Evolutionary conservation across 192 early-diverging fungal genomes (phyloP), one percentile per base, ranked within the genome.

Genomic region (Podila minutissima): DNA sequence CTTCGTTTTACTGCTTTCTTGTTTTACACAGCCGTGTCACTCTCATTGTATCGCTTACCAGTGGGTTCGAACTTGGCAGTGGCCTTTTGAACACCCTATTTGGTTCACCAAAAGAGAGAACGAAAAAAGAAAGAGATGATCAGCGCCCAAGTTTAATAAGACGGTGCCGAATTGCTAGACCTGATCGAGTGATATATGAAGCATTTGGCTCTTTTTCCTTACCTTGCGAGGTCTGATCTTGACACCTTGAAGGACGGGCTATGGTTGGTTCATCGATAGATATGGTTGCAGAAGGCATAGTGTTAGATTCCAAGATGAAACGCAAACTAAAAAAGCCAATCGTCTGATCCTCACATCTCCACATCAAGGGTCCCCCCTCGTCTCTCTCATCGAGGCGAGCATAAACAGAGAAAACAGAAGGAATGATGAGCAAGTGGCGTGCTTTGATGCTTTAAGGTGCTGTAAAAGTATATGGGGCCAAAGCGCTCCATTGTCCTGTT

Each of bases 181-280:
- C 33, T 12, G 38, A 46, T 46, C 41, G 13, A 46, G 3, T 46
- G 41, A 46, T 46, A 46, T 2, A 46, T 46, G 35, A 37, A 8
- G 9, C 35, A 15, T 29, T 19, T 61, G 13, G 28, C 29, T 19
- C 53, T 32, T 20, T 20, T 51, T 70, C 62, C 35, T 63, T 82
- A 90, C 89, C 83, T 90, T 90, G 87, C 88, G 87, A 74, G 86
- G 84, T 86, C 87, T 90, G 85, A 90, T 90, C 78, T 85, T 90
- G 74, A 87, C 89, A 89, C 89, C 89, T 88, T 90, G 83, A 83
- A 90, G 87, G 84, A 87, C 83, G 70, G 89, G 89, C 77, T 81
- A 59, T 5, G 19, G 32, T 5, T 19, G 22, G 1, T 32, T 6
- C 17, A 13, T 41, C 22, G 20, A 60, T 28, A 58, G 31, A 67